Evolutionary conservation across 352 stramenopile species (phyloP).

Genomic region (Globisporangium recalcitrans): DNA sequence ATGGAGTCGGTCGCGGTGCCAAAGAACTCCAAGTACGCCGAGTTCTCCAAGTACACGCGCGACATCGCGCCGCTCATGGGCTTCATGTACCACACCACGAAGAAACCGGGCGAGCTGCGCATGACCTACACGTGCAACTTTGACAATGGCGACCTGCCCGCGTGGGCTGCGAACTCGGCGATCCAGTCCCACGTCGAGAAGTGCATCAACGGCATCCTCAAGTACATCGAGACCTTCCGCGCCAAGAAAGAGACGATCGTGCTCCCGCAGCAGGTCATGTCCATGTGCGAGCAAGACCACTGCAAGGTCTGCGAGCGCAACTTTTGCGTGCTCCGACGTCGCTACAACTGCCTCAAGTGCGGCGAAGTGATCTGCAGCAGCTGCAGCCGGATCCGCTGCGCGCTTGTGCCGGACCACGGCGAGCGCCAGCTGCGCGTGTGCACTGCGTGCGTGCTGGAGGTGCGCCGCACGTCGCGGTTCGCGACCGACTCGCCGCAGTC

Average conservation of each 20-base stretch:
- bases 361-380: constrained; percentile 75
- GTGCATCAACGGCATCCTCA: constrained; percentile 79
- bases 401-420: constrained; percentile 62
- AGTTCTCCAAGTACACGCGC: constrained; percentile 60
- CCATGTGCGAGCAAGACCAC: constrained; percentile 65
- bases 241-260: constrained; percentile 66
- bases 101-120: constrained; percentile 64
- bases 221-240: constrained; percentile 82
- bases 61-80: constrained; percentile 79
- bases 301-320: constrained; percentile 73
- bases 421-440: constrained; percentile 75
- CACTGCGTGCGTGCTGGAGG: constrained; percentile 70
- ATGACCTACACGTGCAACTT: constrained; percentile 88
- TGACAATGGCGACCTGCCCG: constrained; percentile 74
- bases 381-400: constrained; percentile 60
- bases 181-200: constrained; percentile 87
- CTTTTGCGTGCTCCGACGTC: constrained; percentile 63
- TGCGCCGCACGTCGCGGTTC: constrained; percentile 47
- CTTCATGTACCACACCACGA: constrained; percentile 87
- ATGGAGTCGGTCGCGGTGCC: constrained; percentile 82
- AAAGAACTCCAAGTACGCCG: constrained; percentile 43
- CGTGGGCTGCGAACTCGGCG: constrained; percentile 78
- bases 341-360: constrained; percentile 85
- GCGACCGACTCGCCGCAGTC: constrained; percentile 15
- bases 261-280: constrained; percentile 67